A percentile compares a stretch with the other conserved stretches of the same genome.
phyloP scores from a whole-genome alignment of 164 flowering plant species.

The Platanus orientalis region DNA sequence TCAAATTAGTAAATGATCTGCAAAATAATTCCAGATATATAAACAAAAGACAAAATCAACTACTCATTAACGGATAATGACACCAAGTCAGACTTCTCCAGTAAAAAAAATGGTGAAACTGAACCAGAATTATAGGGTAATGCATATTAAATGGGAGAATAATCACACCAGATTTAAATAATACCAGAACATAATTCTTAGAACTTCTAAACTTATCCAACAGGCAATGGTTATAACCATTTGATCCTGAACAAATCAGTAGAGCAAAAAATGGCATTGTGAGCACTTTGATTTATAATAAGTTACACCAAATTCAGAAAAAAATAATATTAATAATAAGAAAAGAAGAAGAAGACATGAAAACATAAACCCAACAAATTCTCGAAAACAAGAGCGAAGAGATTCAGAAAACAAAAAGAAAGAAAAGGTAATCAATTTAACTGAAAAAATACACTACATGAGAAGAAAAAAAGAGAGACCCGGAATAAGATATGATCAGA shows the following conservation, averaged over 20 bases:
- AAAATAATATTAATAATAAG: neutral
- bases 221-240: too few relatives aligned
- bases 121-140: neutral
- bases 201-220: neutral
- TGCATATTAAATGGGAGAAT: neutral
- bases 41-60: slow-evolving; percentile 5
- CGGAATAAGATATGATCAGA: neutral
- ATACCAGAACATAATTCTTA: neutral
- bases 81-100: neutral
- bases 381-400: neutral
- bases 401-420: neutral
- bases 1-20: slow-evolving; percentile 23
- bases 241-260: too few relatives aligned
- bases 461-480: neutral
- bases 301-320: neutral
- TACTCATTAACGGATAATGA: neutral
- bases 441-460: slow-evolving; percentile 2
- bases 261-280: too few relatives aligned
- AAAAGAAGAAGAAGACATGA: too few relatives aligned
- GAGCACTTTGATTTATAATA: too few relatives aligned
- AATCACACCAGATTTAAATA: slow-evolving; percentile 5
- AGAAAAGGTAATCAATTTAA: slow-evolving; percentile 2
- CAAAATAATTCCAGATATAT: slow-evolving; percentile 7
- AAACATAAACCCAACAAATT: neutral
- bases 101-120: neutral